Evolutionary conservation across 768 basidiomycete genomes (phyloP).

Genomic region (Mycena leptocephala): DNA sequence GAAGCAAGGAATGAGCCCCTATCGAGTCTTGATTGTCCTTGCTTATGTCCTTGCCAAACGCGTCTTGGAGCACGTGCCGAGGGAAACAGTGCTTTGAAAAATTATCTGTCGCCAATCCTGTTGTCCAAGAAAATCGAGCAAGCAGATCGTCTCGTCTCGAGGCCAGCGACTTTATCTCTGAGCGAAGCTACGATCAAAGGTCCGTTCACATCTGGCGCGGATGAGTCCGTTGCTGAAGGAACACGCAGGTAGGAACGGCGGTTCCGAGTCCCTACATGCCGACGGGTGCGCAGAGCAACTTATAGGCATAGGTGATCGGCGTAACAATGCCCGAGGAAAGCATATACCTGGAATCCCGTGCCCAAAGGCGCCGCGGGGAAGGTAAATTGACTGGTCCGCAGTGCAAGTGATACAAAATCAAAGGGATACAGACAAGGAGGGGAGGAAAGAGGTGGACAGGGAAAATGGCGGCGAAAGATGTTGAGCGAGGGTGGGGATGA

Average conservation of each 20-base stretch:
- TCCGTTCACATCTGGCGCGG: neutral
- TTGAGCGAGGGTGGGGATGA: neutral
- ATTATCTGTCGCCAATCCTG: too few species aligned
- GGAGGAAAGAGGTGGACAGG: neutral
- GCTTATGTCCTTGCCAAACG: neutral
- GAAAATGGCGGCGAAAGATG: neutral
- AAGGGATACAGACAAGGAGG: neutral
- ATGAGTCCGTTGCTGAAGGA: conserved; percentile 5
- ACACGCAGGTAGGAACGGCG: neutral
- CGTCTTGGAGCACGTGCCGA: neutral
- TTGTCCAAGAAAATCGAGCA: too few species aligned
- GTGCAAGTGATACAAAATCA: neutral
- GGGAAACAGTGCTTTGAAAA: neutral
- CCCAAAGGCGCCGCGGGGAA: conserved; percentile 12
- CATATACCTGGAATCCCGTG: neutral
- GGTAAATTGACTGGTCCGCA: neutral
- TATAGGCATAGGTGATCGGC: neutral
- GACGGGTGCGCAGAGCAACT: neutral
- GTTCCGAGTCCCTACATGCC: neutral
- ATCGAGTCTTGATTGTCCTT: neutral
- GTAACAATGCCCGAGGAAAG: conserved; percentile 14
- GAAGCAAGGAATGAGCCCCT: neutral
- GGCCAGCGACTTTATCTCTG: too few species aligned
- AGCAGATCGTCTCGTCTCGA: too few species aligned
- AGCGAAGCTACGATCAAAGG: neutral